Evolutionary conservation across 2,329 filamentous ascomycete genomes (phyloP), one percentile per base, ranked within the genome.

Genomic region (Xylariaceae sp.): DNA sequence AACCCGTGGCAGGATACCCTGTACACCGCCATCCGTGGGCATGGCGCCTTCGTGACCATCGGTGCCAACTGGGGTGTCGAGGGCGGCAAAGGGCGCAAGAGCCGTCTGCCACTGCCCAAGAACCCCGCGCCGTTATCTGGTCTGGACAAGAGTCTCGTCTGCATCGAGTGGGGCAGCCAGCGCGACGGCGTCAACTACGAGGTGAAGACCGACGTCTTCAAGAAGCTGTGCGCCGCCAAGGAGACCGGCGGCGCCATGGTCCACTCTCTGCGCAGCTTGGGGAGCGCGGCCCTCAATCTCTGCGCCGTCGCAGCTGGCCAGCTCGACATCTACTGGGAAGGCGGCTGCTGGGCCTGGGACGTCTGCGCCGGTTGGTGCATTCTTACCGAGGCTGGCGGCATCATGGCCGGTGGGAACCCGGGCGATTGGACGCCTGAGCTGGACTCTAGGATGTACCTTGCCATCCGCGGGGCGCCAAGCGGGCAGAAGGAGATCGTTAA

Each of bases 291-390:
- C 41, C 73, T 92, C 64, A 91, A 91, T 69, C 70, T 91, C 19
- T 89, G 86, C 54, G 80, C 78, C 40, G 85, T 89, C 3, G 88
- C 88, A 2, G 80, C 82, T 7, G 88, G 88, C 0, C 79, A 84
- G 68, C 63, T 89, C 30, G 88, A 92, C 68, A 64, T 83, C 27
- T 92, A 89, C 68, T 92, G 88, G 88, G 88, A 92, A 72, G 87
- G 86, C 39, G 88, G 89, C 0, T 90, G 87, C 70, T 92, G 87
- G 81, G 87, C 88, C 1, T 92, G 88, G 88, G 88, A 92, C 68
- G 88, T 92, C 2, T 89, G 86, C 66, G 89, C 89, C 4, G 88
- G 85, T 0, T 91, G 88, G 88, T 83, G 85, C 55, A 85, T 92
- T 57, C 73, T 92, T 30, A 73, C 74, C 32, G 88, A 92, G 74